These are phyloP conservation scores for Durusdinium trenchii DNA, from an alignment of 73 alveolate genomes.

Conservation along the genomic window DNA sequence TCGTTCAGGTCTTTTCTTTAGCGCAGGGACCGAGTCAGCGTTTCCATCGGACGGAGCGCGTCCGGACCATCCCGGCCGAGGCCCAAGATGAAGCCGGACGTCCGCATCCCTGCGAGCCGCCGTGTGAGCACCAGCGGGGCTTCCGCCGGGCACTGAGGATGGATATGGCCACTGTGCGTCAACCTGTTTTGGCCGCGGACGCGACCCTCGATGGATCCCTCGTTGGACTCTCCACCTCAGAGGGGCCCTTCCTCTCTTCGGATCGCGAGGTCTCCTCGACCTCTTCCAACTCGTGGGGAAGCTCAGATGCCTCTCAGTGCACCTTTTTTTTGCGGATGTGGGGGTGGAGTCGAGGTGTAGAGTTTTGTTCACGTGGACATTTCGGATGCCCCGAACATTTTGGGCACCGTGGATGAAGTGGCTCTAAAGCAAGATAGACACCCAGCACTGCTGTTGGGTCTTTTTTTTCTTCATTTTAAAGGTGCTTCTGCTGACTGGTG, in stretches of 20 bases:
- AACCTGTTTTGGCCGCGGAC: background rate
- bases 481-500: too few relatives aligned
- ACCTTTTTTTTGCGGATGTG: background rate
- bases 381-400: too few relatives aligned
- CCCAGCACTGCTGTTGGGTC: too few relatives aligned
- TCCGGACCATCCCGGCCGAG: background rate
- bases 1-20: background rate
- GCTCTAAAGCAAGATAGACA: too few relatives aligned
- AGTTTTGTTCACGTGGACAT: too few relatives aligned
- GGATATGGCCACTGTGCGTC: background rate
- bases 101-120: background rate
- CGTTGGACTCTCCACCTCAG: background rate
- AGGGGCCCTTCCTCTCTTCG: background rate
- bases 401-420: too few relatives aligned
- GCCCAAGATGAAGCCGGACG: constrained; percentile 26
- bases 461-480: too few relatives aligned
- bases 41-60: background rate
- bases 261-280: background rate
- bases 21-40: background rate
- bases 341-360: background rate
- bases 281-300: constrained; percentile 7
- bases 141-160: background rate
- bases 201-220: background rate
- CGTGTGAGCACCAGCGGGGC: constrained; percentile 16
- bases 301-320: background rate